Evolutionary conservation across 164 flowering plant species (phyloP), one percentile per base, ranked within the genome.

Genomic region (Umbilicus rupestris): DNA sequence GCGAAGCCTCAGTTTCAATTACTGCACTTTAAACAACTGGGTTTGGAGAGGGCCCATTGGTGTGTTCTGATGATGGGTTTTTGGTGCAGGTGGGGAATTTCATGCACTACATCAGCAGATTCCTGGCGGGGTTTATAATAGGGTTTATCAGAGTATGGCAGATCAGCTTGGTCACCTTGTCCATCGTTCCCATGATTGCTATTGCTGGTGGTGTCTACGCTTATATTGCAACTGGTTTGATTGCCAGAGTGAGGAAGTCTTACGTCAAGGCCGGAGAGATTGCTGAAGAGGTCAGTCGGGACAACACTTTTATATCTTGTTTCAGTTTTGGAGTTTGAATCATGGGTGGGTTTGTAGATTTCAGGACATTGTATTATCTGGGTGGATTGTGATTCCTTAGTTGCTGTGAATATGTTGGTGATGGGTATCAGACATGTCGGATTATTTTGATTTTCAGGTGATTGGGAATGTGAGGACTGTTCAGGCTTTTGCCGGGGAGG

Each of bases 401-500:
- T 62, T 9, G 26, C 7, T 55, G 31, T 20, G 26, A 19, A 22
- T 19, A 50, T 8, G 8, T 55, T 29, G 60, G 15, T 24, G 29
- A 55, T 55, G 26, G 12, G 15, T 33, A 2, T 33, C 4, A 6
- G 44, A 24, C 3, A 8, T 19, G 16, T 63, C 20, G 35, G 14
- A 6, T 33, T 22, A 17, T 1, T 44, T 57, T 65, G 29, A 29
- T 15, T 60, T 22, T 67, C 74, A 91, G 98, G 96, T 86, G 71
- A 83, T 92, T 42, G 99, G 85, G 15, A 92, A 95, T 76, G 87
- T 95, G 1, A 79, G 99, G 69, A 92, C 97, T 2, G 99, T 95
- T 42, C 97, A 91, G 71, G 99, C 99, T 58, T 95, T 95, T 81
- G 87, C 82, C 0, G 99, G 96, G 14, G 99, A 95, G 79, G 97